phyloP scores from a whole-genome alignment of 164 flowering plant genomes.

The Piper betle region DNA sequence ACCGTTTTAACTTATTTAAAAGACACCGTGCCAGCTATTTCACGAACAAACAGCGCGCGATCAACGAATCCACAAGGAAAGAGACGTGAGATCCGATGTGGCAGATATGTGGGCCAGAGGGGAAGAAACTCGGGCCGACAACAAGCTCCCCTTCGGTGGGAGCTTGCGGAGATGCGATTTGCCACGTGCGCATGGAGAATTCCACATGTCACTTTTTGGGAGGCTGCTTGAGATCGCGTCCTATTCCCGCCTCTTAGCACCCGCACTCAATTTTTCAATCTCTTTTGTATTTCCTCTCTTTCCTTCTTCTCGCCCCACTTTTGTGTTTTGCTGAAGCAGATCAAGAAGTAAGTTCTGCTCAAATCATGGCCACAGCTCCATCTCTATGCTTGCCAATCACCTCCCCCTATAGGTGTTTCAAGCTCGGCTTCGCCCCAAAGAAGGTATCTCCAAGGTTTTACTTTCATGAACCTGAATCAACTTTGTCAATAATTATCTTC shows the following conservation, averaged over 20 bases:
- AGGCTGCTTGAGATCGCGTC: conserved; percentile 56
- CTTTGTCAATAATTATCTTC: neutral
- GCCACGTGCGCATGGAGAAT: conserved; percentile 28
- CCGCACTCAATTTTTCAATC: conserved; percentile 4
- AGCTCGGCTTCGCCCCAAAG: conserved; percentile 23
- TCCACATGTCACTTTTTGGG: conserved; percentile 48
- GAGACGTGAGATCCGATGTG: neutral
- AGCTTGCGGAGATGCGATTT: conserved; percentile 33
- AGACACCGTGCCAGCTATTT: no score
- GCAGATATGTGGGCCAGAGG: no score
- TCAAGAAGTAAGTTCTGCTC: neutral
- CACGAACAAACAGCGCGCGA: neutral
- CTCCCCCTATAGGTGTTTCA: conserved; percentile 16
- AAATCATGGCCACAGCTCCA: conserved; percentile 30
- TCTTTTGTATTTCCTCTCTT: no score
- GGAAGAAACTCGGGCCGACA: neutral
- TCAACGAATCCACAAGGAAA: no score
- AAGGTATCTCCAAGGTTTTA: conserved; percentile 49
- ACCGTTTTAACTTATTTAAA: no score
- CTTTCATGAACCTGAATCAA: neutral
- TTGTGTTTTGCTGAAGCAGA: neutral
- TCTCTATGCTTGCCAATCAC: conserved; percentile 3
- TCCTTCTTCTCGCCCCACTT: neutral
- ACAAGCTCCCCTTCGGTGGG: no score
- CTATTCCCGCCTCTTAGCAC: conserved; percentile 54